Base-by-base conservation (phyloP, 148 eudicot species). In the Beta vulgaris region DNA sequence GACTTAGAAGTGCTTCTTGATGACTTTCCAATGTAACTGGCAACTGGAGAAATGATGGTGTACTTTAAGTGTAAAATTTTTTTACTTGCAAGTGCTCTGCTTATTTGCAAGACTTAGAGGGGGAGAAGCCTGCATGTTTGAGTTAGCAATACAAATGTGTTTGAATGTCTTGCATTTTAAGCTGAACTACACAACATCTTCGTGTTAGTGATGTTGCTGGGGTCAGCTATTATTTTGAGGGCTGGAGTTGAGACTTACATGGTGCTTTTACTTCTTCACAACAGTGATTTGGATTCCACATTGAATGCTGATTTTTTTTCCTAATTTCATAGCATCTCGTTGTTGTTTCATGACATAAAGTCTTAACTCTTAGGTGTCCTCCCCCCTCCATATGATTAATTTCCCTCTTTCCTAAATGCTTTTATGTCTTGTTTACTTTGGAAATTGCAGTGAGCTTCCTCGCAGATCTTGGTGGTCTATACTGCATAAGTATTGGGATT, bases 381-480 rank as follows among this genome's bases (percentile, higher is more conserved):
- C 3, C n/a, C 35, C 66, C 35, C 2, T n/a, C 23, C 12, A 7
- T 49, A 39, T 66, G n/a, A 35, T 62, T 10, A 0, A 12, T 15
- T 21, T 9, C 37, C 65, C 21, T 35, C 25, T 16, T 2, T 57
- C 26, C n/a, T 25, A 31, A 62, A 69, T 68, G 40, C 67, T 81
- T 60, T 86, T 71, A 79, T 72, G 69, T 74, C 23, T 66, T 51
- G 74, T 49, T 80, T 77, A 74, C 81, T 84, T 76, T 78, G 78
- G n/a, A 80, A 79, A 79, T 57, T 88, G 93, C 93, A 92, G 98
- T 94, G 85, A 80, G 93, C 89, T 94, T 94, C 74, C 97, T 92
- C 73, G 98, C 97, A 16, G 88, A 94, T 83, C 78, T 94, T 69
- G 96, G 96, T 77, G 98, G 97, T 81, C 90, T 94, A 62, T 91